Base-by-base conservation (phyloP, 345 rosid species). In the Draba incana region DNA sequence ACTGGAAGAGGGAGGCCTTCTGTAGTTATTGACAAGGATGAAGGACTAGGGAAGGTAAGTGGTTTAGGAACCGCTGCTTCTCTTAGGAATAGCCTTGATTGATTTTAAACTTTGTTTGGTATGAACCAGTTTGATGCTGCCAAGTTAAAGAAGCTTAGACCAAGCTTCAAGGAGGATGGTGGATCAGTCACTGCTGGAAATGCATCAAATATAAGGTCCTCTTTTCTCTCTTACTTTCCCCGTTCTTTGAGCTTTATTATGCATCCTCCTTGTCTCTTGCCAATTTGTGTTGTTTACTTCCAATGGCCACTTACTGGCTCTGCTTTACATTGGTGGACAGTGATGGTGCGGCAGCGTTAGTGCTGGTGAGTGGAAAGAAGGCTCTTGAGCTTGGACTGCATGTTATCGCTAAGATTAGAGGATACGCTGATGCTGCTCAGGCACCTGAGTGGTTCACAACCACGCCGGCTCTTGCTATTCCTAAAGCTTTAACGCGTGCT, bases 321-420 rank as follows among this genome's bases (percentile, higher is more conserved):
- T 62, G 49, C 14, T 69, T 63, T 69, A 42, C 24, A 20, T 37
- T 72, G 70, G 6, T 66, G 73, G 64, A 66, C 78, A 94, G 99
- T 81, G 98, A 94, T 80, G 98, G 98, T 78, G 98, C 96, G n/a
- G 98, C 99, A 23, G 96, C 97, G 16, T 68, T 91, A 53, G 98
- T 91, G 69, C 81, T 94, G 38, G 93, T 89, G 71, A 91, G 97
- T 77, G 99, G 96, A 76, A 81, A 84, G 82, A 94, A 82, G 76
- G 96, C 86, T 24, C 70, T 79, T 60, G 80, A 86, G 70, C 92
- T 91, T 72, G 90, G 96, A 50, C 79, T 94, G 77, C 84, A 78
- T 56, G 96, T 89, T 62, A 82, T 94, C 63, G 95, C 96, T 69
- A 88, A 78, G 83, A 85, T 94, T 49, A 75, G 76, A 70, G 98